Base-by-base conservation (phyloP, 208 protist genomes). In the Naegleria gruberi region DNA sequence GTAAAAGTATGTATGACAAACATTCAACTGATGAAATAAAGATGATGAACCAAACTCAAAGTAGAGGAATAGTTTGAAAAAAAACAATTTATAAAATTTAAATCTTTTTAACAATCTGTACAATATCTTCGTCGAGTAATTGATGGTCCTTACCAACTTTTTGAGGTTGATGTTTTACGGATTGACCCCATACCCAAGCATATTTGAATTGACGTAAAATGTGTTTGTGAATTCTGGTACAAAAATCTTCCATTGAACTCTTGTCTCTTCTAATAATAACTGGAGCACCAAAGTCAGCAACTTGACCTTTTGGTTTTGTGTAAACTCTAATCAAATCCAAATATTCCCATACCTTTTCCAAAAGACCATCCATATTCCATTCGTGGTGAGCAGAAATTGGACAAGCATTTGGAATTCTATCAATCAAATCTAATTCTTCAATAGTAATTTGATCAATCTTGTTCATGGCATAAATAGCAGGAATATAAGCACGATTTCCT, bases 391-490 rank as follows among this genome's bases (percentile, higher is more conserved):
- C 98, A 44, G 95, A 98, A 92, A 99, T 98, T 57, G 97, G 97
- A 91, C 97, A 98, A 94, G 97, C 98, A 94, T 99, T 97, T 57
- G 98, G 98, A 15, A 99, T 95, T 41, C 96, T 95, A 86, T 97
- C 92, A 82, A 99, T 95, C 89, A 99, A 96, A 87, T 99, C 97
- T 47, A 99, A 96, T 92, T 98, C 97, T 93, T 99, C 98, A 81
- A 99, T 98, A 42, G 95, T 97, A 90, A 99, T 97, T 93, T 99
- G 97, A 93, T 99, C 98, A 92, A 99, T 99, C 93, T 99, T 99
- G 95, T 99, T 99, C 45, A 99, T 93, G 46, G 99, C 98, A 92
- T 99, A 99, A 45, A 99, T 93, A 91, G 92, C 95, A 0, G 98
- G 97, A 74, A 99, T 97, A 94, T 99, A 99, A 23, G 98, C 93